Evolutionary conservation across 1,139 yeast genomes (phyloP).

Genomic region (Hemisphaericaspora subhashii): DNA sequence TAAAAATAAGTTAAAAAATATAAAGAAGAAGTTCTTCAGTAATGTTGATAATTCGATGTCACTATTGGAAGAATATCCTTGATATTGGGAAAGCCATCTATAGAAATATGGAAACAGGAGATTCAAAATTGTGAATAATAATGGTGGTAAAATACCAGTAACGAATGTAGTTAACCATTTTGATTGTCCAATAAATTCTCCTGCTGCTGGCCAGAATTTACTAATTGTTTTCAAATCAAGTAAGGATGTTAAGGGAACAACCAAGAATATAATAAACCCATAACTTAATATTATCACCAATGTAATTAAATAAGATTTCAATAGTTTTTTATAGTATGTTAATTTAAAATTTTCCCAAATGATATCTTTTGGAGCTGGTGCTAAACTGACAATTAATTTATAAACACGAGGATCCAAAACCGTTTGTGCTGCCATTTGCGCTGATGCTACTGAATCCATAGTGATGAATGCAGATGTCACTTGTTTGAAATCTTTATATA

Average conservation of each 20-base stretch:
- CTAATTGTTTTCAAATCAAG: constrained; percentile 69
- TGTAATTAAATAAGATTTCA: constrained; percentile 62
- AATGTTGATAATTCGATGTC: constrained; percentile 75
- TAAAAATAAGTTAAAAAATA: constrained; percentile 73
- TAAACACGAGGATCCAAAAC: constrained; percentile 76
- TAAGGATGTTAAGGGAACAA: constrained; percentile 71
- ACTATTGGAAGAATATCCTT: constrained; percentile 72
- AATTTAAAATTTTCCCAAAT: constrained; percentile 73
- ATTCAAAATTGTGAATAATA: constrained; percentile 68
- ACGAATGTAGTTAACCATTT: constrained; percentile 72
- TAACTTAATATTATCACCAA: constrained; percentile 61
- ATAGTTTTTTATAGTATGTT: constrained; percentile 52
- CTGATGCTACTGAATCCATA: constrained; percentile 82
- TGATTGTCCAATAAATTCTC: constrained; percentile 55
- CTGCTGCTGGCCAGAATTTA: constrained; percentile 73
- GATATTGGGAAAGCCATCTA: constrained; percentile 62
- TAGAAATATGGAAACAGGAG: constrained; percentile 69
- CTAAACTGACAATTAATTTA: constrained; percentile 65
- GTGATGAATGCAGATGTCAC: constrained; percentile 77
- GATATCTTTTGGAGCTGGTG: constrained; percentile 82
- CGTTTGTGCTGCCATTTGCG: constrained; percentile 85
- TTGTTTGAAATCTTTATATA: constrained; percentile 30
- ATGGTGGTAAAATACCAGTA: constrained; percentile 75
- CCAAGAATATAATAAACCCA: constrained; percentile 66
- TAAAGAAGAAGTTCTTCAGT: constrained; percentile 75